Percentiles rank a stretch among this genome's conserved stretches.
Evolutionary conservation across 257 asterid genomes (phyloP).

Genomic region (Jaltomata sinuosa): DNA sequence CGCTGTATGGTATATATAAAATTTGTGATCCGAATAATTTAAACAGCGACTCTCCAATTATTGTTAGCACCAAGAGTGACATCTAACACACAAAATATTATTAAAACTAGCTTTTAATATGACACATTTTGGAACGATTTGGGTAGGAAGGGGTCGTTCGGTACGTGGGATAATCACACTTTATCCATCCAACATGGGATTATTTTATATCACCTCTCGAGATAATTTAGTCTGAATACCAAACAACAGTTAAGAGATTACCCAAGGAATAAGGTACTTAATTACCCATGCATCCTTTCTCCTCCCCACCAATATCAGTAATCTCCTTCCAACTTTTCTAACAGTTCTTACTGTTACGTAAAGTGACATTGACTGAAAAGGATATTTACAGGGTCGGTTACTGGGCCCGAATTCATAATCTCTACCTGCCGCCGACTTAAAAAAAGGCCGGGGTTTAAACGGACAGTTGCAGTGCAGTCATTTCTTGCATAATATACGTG

Average conservation of each 20-base stretch:
- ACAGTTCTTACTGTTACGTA: conserved; percentile 9
- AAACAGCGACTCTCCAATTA: not conserved
- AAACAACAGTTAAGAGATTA: not conserved
- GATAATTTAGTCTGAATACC: too few species aligned
- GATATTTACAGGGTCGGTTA: not conserved
- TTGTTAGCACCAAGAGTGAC: not conserved
- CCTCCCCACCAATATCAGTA: too few species aligned
- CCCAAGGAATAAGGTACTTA: not conserved
- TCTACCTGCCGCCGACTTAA: conserved; percentile 1
- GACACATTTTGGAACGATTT: too few species aligned
- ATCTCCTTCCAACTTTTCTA: not conserved
- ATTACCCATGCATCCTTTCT: too few species aligned
- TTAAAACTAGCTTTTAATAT: not conserved
- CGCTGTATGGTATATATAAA: not conserved
- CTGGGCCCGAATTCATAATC: not conserved
- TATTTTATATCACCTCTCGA: too few species aligned
- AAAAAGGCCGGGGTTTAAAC: not conserved
- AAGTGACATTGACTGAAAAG: conserved; percentile 4
- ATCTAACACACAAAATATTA: not conserved
- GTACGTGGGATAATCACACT: too few species aligned
- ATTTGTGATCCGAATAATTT: too few species aligned
- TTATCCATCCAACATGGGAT: too few species aligned
- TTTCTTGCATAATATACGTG: not conserved
- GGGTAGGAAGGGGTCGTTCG: too few species aligned
- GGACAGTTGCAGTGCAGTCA: not conserved